Evolutionary conservation across 768 basidiomycete genomes (phyloP), one percentile per base, ranked within the genome.

Genomic region (Suillus placidus): DNA sequence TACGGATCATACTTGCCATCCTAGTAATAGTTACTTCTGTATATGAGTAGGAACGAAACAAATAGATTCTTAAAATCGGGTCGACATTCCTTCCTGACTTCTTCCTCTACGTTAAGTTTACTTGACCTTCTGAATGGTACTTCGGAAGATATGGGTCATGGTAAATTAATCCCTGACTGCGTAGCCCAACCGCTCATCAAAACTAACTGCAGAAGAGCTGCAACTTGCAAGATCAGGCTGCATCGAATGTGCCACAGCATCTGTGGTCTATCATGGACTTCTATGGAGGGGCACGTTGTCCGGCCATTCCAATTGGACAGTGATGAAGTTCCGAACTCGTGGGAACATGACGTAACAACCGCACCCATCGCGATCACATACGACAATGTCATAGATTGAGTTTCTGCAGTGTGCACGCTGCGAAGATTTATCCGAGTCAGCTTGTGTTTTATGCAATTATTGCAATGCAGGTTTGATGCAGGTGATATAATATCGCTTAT

Each of bases 301-400:
- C 1, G 2, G 7, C 0, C 3, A 30, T 30, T 52, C 7, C 16
- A 52, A 52, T 51, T 51, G 49, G 49, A 30, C 49, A 51, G 5
- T 32, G 32, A 32, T 55, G 32, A 32, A 47, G 57, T 38, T 58
- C 57, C 57, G 57, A 35, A 20, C 1, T 42, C 26, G 58, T 60
- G 58, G 26, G 58, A 60, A 42, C 12, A 30, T 60, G 26, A 60
- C 26, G 58, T 60, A 42, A 60, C 38, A 20, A 60, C 58, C 58
- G 58, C 58, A 60, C 40, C 30, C 40, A 60, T 60, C 58, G 58
- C 40, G 58, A 60, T 60, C 30, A 52, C 51, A 9, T 52, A n/a
- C n/a, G 23, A n/a, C 6, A 14, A 51, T 26, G 23, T 54, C 57
- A 58, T 30, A 38, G 57, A 58, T 60, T 40, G 38, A 58, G 38